Percentiles rank a stretch among this genome's conserved stretches.
phyloP scores from a whole-genome alignment of 2,329 filamentous ascomycete species.

The Verticillium tricorpus region DNA sequence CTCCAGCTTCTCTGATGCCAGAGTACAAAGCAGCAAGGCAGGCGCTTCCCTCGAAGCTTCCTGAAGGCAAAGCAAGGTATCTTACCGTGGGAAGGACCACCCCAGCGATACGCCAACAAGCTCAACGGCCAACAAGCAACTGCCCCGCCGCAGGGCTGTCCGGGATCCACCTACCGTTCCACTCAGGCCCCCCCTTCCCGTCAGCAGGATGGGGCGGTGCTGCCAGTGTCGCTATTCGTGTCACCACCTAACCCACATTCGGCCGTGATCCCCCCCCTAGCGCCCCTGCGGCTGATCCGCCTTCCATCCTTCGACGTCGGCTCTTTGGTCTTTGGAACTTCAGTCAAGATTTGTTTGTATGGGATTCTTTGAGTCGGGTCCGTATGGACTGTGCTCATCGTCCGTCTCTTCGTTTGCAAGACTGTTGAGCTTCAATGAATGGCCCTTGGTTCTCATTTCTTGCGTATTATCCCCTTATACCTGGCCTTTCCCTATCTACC shows the following conservation, averaged over 20 bases:
- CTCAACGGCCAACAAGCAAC: too few relatives aligned
- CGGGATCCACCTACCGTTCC: background rate
- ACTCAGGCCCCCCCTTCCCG: background rate
- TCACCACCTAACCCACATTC: background rate
- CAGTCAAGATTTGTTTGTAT: too few relatives aligned
- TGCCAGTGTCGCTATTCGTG: background rate
- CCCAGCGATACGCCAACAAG: background rate
- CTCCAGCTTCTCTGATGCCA: too few relatives aligned
- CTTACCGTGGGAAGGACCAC: background rate
- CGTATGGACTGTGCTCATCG: too few relatives aligned
- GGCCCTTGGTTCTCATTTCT: too few relatives aligned
- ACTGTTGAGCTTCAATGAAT: too few relatives aligned
- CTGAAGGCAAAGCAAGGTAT: background rate
- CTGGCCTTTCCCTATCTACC: too few relatives aligned
- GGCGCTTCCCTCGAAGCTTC: background rate
- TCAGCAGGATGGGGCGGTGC: background rate
- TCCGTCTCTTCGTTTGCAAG: too few relatives aligned
- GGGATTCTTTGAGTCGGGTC: too few relatives aligned
- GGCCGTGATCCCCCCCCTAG: background rate
- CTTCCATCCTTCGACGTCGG: background rate
- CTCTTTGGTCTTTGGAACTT: too few relatives aligned
- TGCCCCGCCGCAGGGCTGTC: too few relatives aligned
- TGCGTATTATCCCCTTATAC: too few relatives aligned
- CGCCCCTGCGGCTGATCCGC: background rate
- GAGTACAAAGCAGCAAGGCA: background rate